phyloP scores from a whole-genome alignment of 2,329 filamentous ascomycete genomes.

The Monosporascus sp. region DNA sequence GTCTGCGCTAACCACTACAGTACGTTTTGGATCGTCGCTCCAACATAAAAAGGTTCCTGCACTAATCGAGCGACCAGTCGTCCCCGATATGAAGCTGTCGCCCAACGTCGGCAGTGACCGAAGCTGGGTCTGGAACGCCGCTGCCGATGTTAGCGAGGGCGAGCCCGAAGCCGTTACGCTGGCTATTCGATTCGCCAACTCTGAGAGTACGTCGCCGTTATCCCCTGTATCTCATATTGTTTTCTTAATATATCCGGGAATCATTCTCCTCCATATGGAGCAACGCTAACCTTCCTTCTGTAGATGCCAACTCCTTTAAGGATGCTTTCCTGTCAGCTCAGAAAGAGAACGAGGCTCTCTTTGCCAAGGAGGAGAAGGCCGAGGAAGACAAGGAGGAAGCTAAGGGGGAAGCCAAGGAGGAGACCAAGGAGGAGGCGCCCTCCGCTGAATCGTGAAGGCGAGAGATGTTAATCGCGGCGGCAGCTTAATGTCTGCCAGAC shows the following conservation, averaged over 20 bases:
- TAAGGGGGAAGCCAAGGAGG: constrained; percentile 19
- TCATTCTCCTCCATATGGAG: not conserved
- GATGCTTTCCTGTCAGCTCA: constrained; percentile 96
- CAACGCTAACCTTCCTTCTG: constrained; percentile 20
- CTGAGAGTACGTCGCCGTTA: constrained; percentile 69
- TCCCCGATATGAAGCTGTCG: constrained; percentile 97
- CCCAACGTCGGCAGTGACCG: constrained; percentile 97
- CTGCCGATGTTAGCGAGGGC: constrained; percentile 95
- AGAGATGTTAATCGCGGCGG: not conserved
- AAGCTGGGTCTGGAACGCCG: constrained; percentile 98
- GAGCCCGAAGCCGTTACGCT: constrained; percentile 94
- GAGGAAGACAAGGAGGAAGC: constrained; percentile 22
- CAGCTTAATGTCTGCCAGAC: not conserved
- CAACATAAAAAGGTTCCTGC: not conserved
- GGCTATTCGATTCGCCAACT: constrained; percentile 95
- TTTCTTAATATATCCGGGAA: not conserved
- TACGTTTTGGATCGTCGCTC: constrained; percentile 42
- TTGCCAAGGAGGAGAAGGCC: constrained; percentile 45
- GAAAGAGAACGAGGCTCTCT: constrained; percentile 88
- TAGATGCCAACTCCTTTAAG: constrained; percentile 96
- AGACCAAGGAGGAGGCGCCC: constrained; percentile 7
- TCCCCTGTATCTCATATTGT: not conserved
- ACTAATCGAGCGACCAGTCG: constrained; percentile 51
- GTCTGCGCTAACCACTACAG: constrained; percentile 99
- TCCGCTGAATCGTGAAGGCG: constrained; percentile 2